Evolutionary conservation across 2,329 filamentous ascomycete genomes (phyloP).

Genomic region (Mollisiaceae sp.): DNA sequence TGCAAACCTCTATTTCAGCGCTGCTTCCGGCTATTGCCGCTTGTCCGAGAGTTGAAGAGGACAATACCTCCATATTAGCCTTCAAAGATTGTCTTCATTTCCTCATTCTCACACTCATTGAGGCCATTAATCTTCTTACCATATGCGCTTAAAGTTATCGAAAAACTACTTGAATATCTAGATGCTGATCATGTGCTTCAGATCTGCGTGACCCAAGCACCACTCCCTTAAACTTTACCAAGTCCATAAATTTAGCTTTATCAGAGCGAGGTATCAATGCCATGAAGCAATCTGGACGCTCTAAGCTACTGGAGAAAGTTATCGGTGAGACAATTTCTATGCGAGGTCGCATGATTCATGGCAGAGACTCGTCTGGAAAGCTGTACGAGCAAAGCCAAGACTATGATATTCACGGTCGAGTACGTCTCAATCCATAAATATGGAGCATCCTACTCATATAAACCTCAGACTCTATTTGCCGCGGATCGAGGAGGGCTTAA

Average conservation of each 20-base stretch:
- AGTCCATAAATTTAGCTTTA: constrained; percentile 96
- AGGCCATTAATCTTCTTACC: neutral
- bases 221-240: constrained; percentile 90
- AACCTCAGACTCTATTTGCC: constrained; percentile 74
- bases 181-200: constrained; percentile 45
- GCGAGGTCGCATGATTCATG: constrained; percentile 96
- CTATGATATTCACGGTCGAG: constrained; percentile 88
- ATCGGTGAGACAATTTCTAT: constrained; percentile 85
- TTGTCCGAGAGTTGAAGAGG: neutral
- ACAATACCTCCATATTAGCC: neutral
- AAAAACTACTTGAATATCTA: no score
- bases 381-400: constrained; percentile 81
- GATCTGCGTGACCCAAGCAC: constrained; percentile 86
- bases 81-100: neutral
- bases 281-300: constrained; percentile 71
- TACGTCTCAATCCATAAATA: constrained; percentile 49
- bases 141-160: no score
- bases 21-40: neutral
- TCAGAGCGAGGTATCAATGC: constrained; percentile 94
- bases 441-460: neutral
- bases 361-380: constrained; percentile 64
- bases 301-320: constrained; percentile 73
- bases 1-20: neutral
- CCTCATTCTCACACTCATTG: neutral
- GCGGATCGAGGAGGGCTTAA: constrained; percentile 87